phyloP scores from a whole-genome alignment of 116 monocot genomes.

The Dioscorea cayenensis region DNA sequence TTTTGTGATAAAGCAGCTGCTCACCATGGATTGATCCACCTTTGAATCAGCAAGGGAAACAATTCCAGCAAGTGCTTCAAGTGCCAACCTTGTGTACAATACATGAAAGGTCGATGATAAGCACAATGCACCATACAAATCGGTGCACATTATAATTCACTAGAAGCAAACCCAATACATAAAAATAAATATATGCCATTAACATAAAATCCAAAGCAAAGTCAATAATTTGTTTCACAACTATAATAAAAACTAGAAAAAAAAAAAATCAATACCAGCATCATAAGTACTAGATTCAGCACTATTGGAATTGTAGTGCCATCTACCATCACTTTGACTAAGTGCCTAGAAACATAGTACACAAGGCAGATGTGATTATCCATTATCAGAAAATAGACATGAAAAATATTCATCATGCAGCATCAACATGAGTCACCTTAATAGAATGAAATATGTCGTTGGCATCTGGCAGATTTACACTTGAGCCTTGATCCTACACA shows the following conservation, averaged over 20 bases:
- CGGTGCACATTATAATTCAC: not conserved
- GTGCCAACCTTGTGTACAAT: constrained; percentile 61
- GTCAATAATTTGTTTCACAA: not conserved
- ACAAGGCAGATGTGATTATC: not conserved
- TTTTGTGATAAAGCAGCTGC: not conserved
- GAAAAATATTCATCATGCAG: not conserved
- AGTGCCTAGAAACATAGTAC: constrained; percentile 40
- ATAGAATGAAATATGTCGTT: constrained; percentile 65
- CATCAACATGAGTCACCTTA: constrained; percentile 41
- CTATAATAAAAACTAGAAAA: not conserved
- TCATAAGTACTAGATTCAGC: constrained; percentile 80
- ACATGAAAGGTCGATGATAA: constrained; percentile 1
- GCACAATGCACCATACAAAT: not conserved
- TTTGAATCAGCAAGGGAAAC: constrained; percentile 57
- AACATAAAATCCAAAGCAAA: not conserved
- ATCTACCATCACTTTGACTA: constrained; percentile 95
- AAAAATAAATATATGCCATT: not conserved
- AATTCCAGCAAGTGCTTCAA: constrained; percentile 87
- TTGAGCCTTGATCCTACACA: constrained; percentile 60
- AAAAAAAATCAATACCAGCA: constrained; percentile 47
- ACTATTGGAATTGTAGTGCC: constrained; percentile 69
- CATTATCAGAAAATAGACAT: not conserved
- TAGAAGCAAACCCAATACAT: not conserved
- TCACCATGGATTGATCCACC: constrained; percentile 80
- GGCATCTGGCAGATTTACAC: constrained; percentile 47